Evolutionary conservation across 73 alveolate species (phyloP).

Genomic region (Paramecium caudatum): DNA sequence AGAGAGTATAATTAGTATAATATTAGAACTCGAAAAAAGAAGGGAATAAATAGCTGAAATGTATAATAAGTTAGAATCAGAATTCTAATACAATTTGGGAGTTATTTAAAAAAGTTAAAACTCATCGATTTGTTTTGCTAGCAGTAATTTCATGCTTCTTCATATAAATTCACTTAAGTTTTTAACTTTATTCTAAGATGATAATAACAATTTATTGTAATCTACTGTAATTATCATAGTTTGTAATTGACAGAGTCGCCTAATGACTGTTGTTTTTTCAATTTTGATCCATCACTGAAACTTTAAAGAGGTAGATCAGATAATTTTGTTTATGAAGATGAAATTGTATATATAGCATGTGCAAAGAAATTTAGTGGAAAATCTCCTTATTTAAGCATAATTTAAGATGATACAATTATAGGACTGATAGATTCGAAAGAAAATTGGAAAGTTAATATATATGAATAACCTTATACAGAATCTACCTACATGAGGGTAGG

Average conservation of each 20-base stretch:
- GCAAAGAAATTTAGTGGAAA: slow-evolving; percentile 72
- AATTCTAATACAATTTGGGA: slow-evolving; percentile 62
- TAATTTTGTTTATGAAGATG: slow-evolving; percentile 76
- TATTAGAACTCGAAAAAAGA: slow-evolving; percentile 61
- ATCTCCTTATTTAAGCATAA: slow-evolving; percentile 69
- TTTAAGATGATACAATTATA: slow-evolving; percentile 45
- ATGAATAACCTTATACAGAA: slow-evolving; percentile 30
- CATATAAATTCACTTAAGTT: slow-evolving; percentile 69
- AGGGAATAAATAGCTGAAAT: slow-evolving; percentile 55
- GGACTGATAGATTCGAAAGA: slow-evolving; percentile 64
- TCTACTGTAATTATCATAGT: background rate
- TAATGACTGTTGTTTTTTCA: slow-evolving; percentile 69
- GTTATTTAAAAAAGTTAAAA: slow-evolving; percentile 42
- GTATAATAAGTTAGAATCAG: slow-evolving; percentile 70
- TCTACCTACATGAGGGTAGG: slow-evolving; percentile 41
- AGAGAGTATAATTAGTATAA: slow-evolving; percentile 7
- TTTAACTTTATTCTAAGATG: slow-evolving; percentile 67
- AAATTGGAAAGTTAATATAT: slow-evolving; percentile 65
- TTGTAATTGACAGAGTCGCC: slow-evolving; percentile 69
- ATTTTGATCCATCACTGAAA: slow-evolving; percentile 70
- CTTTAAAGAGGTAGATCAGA: slow-evolving; percentile 73
- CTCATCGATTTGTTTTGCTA: slow-evolving; percentile 44
- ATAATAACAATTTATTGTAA: slow-evolving; percentile 71
- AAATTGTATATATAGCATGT: slow-evolving; percentile 70
- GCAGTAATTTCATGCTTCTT: slow-evolving; percentile 71